phyloP scores from a whole-genome alignment of 2,329 filamentous ascomycete species.

The Fusarium agapanthi region DNA sequence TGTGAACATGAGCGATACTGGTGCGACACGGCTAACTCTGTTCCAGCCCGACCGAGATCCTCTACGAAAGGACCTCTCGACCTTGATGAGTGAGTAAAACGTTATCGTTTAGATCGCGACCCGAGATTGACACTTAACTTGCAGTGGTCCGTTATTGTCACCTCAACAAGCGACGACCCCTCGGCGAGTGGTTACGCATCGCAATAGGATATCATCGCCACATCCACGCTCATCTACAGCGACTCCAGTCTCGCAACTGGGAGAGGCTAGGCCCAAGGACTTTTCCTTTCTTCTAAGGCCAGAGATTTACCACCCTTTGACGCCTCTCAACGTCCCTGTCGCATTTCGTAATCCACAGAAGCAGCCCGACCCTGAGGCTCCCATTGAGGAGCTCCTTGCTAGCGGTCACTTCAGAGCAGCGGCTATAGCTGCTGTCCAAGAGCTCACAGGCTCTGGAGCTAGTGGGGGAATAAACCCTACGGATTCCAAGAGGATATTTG shows the following conservation, averaged over 20 bases:
- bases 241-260: conserved; percentile 44
- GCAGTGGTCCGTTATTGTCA: conserved; percentile 43
- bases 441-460: conserved; percentile 62
- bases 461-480: conserved; percentile 57
- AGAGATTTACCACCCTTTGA: conserved; percentile 84
- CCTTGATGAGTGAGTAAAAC: conserved; percentile 70
- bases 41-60: conserved; percentile 67
- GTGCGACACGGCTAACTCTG: conserved; percentile 27
- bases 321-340: conserved; percentile 65
- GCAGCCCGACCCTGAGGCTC: conserved; percentile 68
- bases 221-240: conserved; percentile 37
- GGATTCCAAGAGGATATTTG: conserved; percentile 74
- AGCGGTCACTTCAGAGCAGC: conserved; percentile 83
- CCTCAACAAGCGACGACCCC: conserved; percentile 43
- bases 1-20: neutral
- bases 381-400: conserved; percentile 73
- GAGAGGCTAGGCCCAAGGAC: conserved; percentile 63
- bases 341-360: conserved; percentile 76
- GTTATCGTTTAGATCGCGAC: neutral
- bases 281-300: conserved; percentile 83
- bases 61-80: conserved; percentile 84
- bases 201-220: conserved; percentile 39
- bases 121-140: neutral
- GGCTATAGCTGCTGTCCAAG: conserved; percentile 72
- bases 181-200: conserved; percentile 26